Percentiles rank a stretch among this genome's conserved stretches.
Conservation (phyloP, 176 grass and related monocot species). For the Cenchrus fungigraminus region DNA sequence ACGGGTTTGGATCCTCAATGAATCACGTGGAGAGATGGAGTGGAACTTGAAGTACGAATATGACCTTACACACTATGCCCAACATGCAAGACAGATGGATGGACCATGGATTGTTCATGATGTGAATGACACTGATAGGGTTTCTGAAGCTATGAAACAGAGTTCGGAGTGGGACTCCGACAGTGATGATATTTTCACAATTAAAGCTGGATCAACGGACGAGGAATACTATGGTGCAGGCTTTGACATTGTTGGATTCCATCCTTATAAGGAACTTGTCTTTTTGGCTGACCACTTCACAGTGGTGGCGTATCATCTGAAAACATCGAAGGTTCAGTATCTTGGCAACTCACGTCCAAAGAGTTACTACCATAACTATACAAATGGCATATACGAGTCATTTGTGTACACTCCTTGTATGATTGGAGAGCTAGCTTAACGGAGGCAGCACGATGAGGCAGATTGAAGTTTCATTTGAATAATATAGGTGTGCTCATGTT, state of each 20-base stretch:
- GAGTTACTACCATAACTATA: background rate
- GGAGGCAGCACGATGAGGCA: background rate
- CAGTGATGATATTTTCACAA: background rate
- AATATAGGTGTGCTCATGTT: background rate
- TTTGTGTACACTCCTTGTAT: constrained; percentile 13
- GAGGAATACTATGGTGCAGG: too few relatives aligned
- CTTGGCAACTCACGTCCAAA: background rate
- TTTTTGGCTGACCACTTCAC: background rate
- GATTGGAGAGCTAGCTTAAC: background rate
- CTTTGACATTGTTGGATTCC: background rate
- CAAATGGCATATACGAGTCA: constrained; percentile 21
- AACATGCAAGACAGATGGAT: background rate
- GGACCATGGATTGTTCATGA: background rate
- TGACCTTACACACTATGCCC: background rate
- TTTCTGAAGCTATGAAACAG: background rate
- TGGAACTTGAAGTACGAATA: background rate
- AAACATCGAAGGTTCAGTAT: constrained; percentile 13
- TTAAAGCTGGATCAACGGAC: background rate
- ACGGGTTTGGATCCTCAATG: constrained; percentile 8
- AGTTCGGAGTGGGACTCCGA: constrained; percentile 20
- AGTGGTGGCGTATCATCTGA: constrained; percentile 17
- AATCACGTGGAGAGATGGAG: background rate
- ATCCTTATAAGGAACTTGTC: constrained; percentile 35
- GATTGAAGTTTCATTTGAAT: background rate
- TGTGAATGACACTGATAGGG: background rate